phyloP scores from a whole-genome alignment of 1,139 yeast species.

The Pichia sp. region DNA sequence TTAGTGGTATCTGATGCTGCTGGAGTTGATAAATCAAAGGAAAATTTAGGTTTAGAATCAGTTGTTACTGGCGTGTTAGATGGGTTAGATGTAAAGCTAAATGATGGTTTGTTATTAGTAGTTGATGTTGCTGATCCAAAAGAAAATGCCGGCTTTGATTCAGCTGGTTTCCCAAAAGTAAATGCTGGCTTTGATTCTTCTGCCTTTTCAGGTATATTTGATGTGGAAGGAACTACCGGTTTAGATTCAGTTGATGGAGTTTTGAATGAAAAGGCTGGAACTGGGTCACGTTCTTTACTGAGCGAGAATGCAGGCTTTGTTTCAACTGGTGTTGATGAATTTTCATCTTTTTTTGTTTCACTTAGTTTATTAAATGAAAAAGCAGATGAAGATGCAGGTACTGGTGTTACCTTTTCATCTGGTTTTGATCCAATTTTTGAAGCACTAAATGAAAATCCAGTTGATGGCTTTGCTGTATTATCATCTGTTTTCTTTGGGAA shows the following conservation, averaged over 20 bases:
- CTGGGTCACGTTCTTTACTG: too few relatives aligned
- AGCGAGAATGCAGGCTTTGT: neutral
- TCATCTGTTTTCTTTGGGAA: constrained; percentile 14
- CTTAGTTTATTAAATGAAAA: neutral
- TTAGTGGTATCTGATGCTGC: neutral
- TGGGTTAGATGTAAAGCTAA: neutral
- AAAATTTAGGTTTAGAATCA: neutral
- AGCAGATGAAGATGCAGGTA: neutral
- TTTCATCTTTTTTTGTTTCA: too few relatives aligned
- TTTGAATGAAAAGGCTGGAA: neutral
- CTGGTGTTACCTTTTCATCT: neutral
- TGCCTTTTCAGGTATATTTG: neutral
- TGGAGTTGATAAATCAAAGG: neutral
- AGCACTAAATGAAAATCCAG: neutral
- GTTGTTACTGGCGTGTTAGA: neutral
- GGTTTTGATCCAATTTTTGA: neutral
- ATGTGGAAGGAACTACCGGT: too few relatives aligned
- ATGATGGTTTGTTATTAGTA: neutral
- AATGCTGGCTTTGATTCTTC: neutral
- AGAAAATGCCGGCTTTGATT: neutral
- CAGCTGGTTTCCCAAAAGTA: neutral
- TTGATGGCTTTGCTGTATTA: neutral
- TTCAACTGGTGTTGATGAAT: neutral
- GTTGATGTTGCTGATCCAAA: neutral
- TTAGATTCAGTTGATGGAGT: constrained; percentile 6